Percentiles rank a stretch among this genome's conserved stretches.
Evolutionary conservation across 2,329 filamentous ascomycete species (phyloP).

Genomic region (Penicillium aurantiogriseum): DNA sequence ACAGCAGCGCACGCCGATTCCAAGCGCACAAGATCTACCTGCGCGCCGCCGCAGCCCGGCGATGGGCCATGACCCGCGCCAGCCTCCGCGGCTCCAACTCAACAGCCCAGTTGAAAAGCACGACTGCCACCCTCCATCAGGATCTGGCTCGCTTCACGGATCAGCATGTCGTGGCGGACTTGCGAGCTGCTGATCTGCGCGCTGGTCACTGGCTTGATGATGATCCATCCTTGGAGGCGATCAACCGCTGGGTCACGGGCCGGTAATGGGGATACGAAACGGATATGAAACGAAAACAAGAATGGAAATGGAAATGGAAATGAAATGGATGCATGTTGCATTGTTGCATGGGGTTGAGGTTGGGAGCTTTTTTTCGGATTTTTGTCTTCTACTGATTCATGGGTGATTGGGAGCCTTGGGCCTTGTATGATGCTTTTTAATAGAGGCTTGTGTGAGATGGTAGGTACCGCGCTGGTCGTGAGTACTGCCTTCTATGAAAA

Average conservation of each 20-base stretch:
- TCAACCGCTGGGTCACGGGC: slow-evolving; percentile 47
- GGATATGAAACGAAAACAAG: background rate
- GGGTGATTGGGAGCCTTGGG: background rate
- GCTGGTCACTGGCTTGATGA: slow-evolving; percentile 63
- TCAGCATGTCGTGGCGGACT: slow-evolving; percentile 54
- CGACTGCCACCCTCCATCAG: slow-evolving; percentile 47
- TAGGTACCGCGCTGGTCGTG: slow-evolving; percentile 20
- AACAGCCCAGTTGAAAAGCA: slow-evolving; percentile 48
- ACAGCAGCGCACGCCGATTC: slow-evolving; percentile 60
- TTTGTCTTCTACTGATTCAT: background rate
- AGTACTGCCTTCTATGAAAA: slow-evolving; percentile 1
- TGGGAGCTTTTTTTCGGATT: slow-evolving; percentile 1
- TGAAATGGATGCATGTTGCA: slow-evolving; percentile 11
- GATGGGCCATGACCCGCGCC: slow-evolving; percentile 58
- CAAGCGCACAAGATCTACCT: slow-evolving; percentile 62
- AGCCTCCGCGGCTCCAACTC: slow-evolving; percentile 52
- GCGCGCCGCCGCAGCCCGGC: slow-evolving; percentile 55
- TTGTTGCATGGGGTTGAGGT: background rate
- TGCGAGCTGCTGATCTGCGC: slow-evolving; percentile 54
- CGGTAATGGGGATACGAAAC: slow-evolving; percentile 23
- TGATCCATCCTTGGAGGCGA: slow-evolving; percentile 56
- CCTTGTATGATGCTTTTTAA: slow-evolving; percentile 6
- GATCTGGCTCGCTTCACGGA: slow-evolving; percentile 60
- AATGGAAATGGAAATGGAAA: background rate
- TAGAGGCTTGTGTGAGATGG: slow-evolving; percentile 6